Conservation (phyloP, 108 stramenopile species). For the Fistulifera solaris region DNA sequence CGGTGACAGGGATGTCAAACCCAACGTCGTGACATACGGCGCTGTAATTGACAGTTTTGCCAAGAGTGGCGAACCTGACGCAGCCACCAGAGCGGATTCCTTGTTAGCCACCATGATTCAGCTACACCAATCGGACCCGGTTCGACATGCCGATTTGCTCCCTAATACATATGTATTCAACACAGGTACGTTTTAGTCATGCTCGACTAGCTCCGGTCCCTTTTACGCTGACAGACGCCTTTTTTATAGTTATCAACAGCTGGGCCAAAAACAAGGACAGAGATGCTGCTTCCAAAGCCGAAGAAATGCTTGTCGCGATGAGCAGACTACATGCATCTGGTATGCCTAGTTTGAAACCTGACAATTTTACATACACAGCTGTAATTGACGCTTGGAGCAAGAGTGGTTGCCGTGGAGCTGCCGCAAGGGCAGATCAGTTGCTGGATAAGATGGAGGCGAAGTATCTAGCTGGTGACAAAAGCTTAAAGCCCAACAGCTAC, state of each 20-base stretch:
- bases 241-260: conserved; percentile 74
- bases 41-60: conserved; percentile 83
- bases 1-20: conserved; percentile 70
- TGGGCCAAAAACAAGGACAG: conserved; percentile 45
- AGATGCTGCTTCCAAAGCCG: conserved; percentile 75
- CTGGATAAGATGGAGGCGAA: conserved; percentile 83
- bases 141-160: conserved; percentile 52
- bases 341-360: conserved; percentile 72
- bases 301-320: conserved; percentile 83
- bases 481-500: conserved; percentile 68
- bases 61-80: conserved; percentile 64
- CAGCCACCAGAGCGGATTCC: conserved; percentile 67
- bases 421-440: conserved; percentile 65
- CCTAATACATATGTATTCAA: conserved; percentile 61
- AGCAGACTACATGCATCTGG: conserved; percentile 57
- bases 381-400: conserved; percentile 32
- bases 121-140: conserved; percentile 65
- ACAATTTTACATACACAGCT: conserved; percentile 78
- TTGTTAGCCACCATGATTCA: conserved; percentile 73
- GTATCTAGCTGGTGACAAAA: conserved; percentile 67
- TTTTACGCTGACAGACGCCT: background rate
- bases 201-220: background rate
- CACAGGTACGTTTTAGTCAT: background rate
- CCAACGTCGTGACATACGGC: conserved; percentile 79
- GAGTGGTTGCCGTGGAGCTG: conserved; percentile 70